Evolutionary conservation across 352 stramenopile genomes (phyloP).

Genomic region (Phytophthora niederhauseri): DNA sequence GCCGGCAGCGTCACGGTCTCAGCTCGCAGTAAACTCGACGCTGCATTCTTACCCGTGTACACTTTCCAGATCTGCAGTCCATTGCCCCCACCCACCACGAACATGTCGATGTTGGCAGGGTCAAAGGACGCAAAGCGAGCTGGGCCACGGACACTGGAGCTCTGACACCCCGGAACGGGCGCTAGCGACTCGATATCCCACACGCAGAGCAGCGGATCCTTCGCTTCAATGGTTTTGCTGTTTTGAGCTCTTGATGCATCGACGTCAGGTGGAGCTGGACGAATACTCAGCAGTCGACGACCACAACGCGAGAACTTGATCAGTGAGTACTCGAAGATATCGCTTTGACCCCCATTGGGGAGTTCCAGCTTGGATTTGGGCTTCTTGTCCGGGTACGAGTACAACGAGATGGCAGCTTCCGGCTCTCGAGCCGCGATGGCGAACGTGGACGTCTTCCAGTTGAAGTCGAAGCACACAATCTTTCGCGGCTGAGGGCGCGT

Average conservation of each 20-base stretch:
- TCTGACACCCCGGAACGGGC: constrained; percentile 53
- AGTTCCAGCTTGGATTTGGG: constrained; percentile 53
- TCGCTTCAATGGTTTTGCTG: constrained; percentile 6
- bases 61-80: constrained; percentile 77
- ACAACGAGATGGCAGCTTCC: constrained; percentile 60
- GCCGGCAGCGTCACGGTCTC: constrained; percentile 25
- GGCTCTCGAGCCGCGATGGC: constrained; percentile 62
- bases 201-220: constrained; percentile 46
- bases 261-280: constrained; percentile 17
- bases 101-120: constrained; percentile 57
- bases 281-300: constrained; percentile 57
- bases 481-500: constrained; percentile 54
- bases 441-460: constrained; percentile 60
- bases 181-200: constrained; percentile 67
- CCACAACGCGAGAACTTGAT: constrained; percentile 79
- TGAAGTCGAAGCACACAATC: constrained; percentile 70
- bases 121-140: constrained; percentile 76
- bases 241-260: not conserved
- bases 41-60: constrained; percentile 42
- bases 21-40: constrained; percentile 40
- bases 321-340: constrained; percentile 64
- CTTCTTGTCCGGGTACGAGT: constrained; percentile 84
- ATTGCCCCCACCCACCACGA: constrained; percentile 66
- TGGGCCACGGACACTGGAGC: constrained; percentile 11
- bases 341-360: constrained; percentile 14